phyloP scores from a whole-genome alignment of 225 moss, liverwort and hornwort genomes.

The Polytrichum formosum region DNA sequence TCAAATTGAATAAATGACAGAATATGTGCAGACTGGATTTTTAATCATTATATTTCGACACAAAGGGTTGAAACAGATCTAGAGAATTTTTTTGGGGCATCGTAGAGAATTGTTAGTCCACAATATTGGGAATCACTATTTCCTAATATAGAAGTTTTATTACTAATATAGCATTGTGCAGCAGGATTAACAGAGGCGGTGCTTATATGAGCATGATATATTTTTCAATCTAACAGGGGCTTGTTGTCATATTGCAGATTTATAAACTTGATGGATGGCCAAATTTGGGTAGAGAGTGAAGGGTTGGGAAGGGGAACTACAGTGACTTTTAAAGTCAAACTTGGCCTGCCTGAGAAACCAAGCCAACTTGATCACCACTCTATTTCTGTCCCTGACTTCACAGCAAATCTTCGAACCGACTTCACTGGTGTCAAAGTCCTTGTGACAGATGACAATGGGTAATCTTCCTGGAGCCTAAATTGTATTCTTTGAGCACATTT shows the following conservation, averaged over 20 bases:
- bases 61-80: no score
- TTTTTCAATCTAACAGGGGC: neutral
- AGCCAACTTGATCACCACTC: constrained; percentile 51
- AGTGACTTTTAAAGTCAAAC: constrained; percentile 55
- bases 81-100: no score
- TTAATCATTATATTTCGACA: no score
- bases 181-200: no score
- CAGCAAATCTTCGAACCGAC: constrained; percentile 47
- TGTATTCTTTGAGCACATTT: neutral
- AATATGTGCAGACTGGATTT: no score
- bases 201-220: no score
- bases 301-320: constrained; percentile 55
- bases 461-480: constrained; percentile 10
- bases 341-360: constrained; percentile 45
- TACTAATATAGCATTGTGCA: no score
- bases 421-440: constrained; percentile 62
- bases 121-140: no score
- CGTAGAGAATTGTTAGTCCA: no score
- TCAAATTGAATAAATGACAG: no score
- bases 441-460: constrained; percentile 77
- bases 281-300: constrained; percentile 67
- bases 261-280: constrained; percentile 64
- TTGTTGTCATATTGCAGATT: constrained; percentile 37
- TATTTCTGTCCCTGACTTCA: constrained; percentile 33
- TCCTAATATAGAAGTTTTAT: no score